Evolutionary conservation across 768 basidiomycete species (phyloP), one percentile per base, ranked within the genome.

Genomic region (Rubroboletus pulcherrimus): DNA sequence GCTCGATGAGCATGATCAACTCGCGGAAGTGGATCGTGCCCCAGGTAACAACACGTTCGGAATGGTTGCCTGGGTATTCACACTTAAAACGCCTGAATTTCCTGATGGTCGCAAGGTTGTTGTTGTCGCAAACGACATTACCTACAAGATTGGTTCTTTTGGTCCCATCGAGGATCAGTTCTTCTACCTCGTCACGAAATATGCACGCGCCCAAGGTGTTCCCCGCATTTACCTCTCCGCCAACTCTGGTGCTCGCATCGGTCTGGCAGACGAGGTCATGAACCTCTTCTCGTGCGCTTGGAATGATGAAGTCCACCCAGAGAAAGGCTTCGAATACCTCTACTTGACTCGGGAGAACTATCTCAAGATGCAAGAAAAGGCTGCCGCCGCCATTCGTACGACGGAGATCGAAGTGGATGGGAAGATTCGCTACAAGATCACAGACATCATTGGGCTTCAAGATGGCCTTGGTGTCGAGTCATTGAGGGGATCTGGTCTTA

Each of bases 51-150:
- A 98, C 72, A 85, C 82, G 35, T 91, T 90, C 66, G 97, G 97
- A 64, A 99, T 99, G 97, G 91, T 98, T 52, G 96, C 85, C 2
- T 99, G 97, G 97, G 84, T 96, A 21, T 97, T 93, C 78, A 95
- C 85, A 3, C 77, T 98, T 62, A 77, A 78, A 61, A 98, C 95
- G 0, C 96, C 97, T 4, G 97, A 98, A 73, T 97, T 82, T 74
- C 93, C 93, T 46, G 74, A 79, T 29, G 97, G 97, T 30, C 90
- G 97, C 65, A 85, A 82, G 57, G 83, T 86, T 1, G 89, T 98
- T 9, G 91, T 93, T 43, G 81, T 99, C 57, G 92, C 97, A 52
- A 99, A 99, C 74, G 97, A 99, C 65, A 99, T 98, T 75, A 99
- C 97, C 14, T 97, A 85, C 81, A 95, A 90, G 75, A 98, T 98